A percentile compares a stretch with the other conserved stretches of the same genome.
phyloP scores from a whole-genome alignment of 139 green algal genomes.

The Picochlorum sp. region DNA sequence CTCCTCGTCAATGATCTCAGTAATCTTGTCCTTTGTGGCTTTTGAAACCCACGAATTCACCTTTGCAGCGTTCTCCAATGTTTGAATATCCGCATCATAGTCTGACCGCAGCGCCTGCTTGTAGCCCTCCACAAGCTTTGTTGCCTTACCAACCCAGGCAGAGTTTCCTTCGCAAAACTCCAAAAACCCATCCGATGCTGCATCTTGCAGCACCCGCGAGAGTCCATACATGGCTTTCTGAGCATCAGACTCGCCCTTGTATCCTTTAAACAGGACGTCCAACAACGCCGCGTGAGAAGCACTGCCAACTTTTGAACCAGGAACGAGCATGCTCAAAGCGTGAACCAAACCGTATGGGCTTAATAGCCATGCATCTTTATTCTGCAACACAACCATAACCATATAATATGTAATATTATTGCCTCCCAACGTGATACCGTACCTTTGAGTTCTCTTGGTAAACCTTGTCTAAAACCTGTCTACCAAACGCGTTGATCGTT shows the following conservation, averaged over 20 bases:
- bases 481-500: background rate
- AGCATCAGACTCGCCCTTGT: background rate
- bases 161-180: slow-evolving; percentile 16
- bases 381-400: background rate
- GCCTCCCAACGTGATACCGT: background rate
- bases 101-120: background rate
- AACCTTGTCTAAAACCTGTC: background rate
- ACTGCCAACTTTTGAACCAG: slow-evolving; percentile 12
- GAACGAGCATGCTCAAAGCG: slow-evolving; percentile 27
- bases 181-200: slow-evolving; percentile 7
- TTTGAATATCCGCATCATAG: slow-evolving; percentile 2
- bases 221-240: background rate
- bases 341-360: slow-evolving; percentile 22
- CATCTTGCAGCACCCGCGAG: background rate
- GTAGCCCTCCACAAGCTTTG: slow-evolving; percentile 1
- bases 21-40: slow-evolving; percentile 23
- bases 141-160: slow-evolving; percentile 4
- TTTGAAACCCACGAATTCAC: slow-evolving; percentile 24
- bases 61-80: background rate
- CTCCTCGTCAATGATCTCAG: slow-evolving; percentile 17
- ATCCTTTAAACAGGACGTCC: background rate
- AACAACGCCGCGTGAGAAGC: slow-evolving; percentile 13
- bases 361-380: slow-evolving; percentile 9
- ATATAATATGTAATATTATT: background rate
- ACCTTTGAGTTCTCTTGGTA: background rate